A percentile compares a stretch with the other conserved stretches of the same genome.
These are phyloP conservation scores for Punctularia strigosozonata DNA, from an alignment of 768 basidiomycete species.

Conservation along the genomic window DNA sequence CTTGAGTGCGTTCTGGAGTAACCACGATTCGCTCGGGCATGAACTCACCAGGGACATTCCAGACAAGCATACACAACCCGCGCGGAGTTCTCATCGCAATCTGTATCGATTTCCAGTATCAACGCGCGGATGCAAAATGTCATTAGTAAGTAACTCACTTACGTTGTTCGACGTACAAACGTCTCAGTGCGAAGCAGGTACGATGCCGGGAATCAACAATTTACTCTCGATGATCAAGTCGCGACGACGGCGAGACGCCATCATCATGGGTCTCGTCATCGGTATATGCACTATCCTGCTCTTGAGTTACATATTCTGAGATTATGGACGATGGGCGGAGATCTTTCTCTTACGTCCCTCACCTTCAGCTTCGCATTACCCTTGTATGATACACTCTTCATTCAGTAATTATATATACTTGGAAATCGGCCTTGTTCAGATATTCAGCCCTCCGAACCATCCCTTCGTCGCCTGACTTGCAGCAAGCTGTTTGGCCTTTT, in stretches of 20 bases:
- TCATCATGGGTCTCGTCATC: constrained; percentile 83
- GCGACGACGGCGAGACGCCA: constrained; percentile 76
- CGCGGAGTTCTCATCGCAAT: constrained; percentile 80
- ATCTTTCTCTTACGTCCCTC: neutral
- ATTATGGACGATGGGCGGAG: constrained; percentile 1
- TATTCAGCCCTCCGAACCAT: constrained; percentile 39
- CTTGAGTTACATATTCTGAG: constrained; percentile 32
- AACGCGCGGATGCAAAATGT: constrained; percentile 79
- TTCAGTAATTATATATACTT: too few species aligned
- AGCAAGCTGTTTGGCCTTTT: constrained; percentile 51
- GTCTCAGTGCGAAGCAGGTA: constrained; percentile 30
- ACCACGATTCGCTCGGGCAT: constrained; percentile 2
- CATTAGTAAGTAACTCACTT: constrained; percentile 43
- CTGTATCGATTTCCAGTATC: constrained; percentile 62
- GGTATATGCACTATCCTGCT: constrained; percentile 68
- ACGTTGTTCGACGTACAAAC: neutral
- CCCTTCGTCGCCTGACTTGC: constrained; percentile 50
- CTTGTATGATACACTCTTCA: too few species aligned
- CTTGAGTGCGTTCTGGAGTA: constrained; percentile 48
- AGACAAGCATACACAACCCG: constrained; percentile 98
- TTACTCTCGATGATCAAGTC: constrained; percentile 88
- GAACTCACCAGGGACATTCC: constrained; percentile 5
- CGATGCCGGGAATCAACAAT: constrained; percentile 92
- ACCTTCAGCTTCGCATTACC: neutral
- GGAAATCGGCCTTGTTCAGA: too few species aligned